A percentile compares a stretch with the other conserved stretches of the same genome.
phyloP scores from a whole-genome alignment of 2,329 filamentous ascomycete genomes.

The Claviceps quebecensis region DNA sequence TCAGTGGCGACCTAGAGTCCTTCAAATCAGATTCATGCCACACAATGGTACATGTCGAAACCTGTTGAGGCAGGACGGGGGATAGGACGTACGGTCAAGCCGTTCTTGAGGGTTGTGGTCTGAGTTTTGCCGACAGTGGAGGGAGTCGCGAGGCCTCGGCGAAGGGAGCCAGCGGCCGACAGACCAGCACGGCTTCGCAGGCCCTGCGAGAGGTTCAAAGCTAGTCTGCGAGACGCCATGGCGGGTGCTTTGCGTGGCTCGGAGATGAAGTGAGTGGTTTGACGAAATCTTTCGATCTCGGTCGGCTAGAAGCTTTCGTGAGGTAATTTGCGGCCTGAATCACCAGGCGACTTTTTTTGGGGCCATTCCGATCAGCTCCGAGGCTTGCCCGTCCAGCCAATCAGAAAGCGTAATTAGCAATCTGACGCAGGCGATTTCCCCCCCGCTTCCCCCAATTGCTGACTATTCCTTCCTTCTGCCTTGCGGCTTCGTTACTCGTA shows the following conservation, averaged over 20 bases:
- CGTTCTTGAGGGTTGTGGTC: constrained; percentile 93
- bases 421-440: not conserved
- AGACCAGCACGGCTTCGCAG: constrained; percentile 78
- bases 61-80: constrained; percentile 23
- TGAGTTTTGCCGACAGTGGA: constrained; percentile 72
- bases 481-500: too few species aligned
- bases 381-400: constrained; percentile 20
- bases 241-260: constrained; percentile 34
- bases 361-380: constrained; percentile 29
- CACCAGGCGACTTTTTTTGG: constrained; percentile 14
- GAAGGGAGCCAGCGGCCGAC: constrained; percentile 61
- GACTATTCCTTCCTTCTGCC: not conserved
- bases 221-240: constrained; percentile 97
- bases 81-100: constrained; percentile 63
- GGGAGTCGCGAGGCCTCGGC: constrained; percentile 82
- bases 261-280: constrained; percentile 41
- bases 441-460: too few species aligned
- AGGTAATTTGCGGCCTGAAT: constrained; percentile 29
- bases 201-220: constrained; percentile 83
- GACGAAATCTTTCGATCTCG: constrained; percentile 34
- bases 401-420: constrained; percentile 21
- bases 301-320: constrained; percentile 32
- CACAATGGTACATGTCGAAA: constrained; percentile 10
- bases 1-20: constrained; percentile 75
- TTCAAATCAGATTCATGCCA: constrained; percentile 15